phyloP scores from a whole-genome alignment of 495 filamentous ascomycete species.

The Hypoxylon fuscum region DNA sequence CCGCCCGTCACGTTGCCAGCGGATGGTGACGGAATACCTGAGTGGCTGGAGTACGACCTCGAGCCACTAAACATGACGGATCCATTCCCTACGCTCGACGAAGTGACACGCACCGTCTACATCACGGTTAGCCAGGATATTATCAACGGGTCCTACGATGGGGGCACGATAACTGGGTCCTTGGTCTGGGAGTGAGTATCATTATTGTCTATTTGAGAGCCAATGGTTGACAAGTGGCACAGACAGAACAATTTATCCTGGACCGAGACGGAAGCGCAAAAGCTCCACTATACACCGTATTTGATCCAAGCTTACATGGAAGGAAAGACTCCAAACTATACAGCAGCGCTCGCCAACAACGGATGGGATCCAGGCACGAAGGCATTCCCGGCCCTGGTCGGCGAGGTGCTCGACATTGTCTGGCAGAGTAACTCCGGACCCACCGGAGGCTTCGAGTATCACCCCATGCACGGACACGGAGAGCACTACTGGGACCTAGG shows the following conservation, averaged over 20 bases:
- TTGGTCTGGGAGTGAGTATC: slow-evolving; percentile 43
- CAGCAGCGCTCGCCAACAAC: slow-evolving; percentile 52
- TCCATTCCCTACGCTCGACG: slow-evolving; percentile 55
- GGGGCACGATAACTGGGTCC: slow-evolving; percentile 31
- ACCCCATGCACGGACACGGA: slow-evolving; percentile 70
- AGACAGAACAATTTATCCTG: slow-evolving; percentile 59
- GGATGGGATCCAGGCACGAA: slow-evolving; percentile 63
- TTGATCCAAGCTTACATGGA: slow-evolving; percentile 65
- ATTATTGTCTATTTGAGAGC: background rate
- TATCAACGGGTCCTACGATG: slow-evolving; percentile 48
- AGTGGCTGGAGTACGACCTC: slow-evolving; percentile 66
- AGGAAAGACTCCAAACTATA: slow-evolving; percentile 52
- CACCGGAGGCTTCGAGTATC: slow-evolving; percentile 60
- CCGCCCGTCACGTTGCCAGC: slow-evolving; percentile 53
- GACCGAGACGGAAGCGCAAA: slow-evolving; percentile 53
- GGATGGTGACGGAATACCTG: slow-evolving; percentile 38
- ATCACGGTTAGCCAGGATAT: slow-evolving; percentile 57
- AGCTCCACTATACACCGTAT: slow-evolving; percentile 51
- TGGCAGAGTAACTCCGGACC: slow-evolving; percentile 61
- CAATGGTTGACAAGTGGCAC: slow-evolving; percentile 41
- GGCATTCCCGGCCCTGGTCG: slow-evolving; percentile 63
- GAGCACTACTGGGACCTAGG: slow-evolving; percentile 68
- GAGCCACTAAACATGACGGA: slow-evolving; percentile 47
- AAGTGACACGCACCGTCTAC: slow-evolving; percentile 64
- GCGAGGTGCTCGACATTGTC: slow-evolving; percentile 71